phyloP scores from a whole-genome alignment of 2,329 filamentous ascomycete genomes.

The Paradendryphiella salina region DNA sequence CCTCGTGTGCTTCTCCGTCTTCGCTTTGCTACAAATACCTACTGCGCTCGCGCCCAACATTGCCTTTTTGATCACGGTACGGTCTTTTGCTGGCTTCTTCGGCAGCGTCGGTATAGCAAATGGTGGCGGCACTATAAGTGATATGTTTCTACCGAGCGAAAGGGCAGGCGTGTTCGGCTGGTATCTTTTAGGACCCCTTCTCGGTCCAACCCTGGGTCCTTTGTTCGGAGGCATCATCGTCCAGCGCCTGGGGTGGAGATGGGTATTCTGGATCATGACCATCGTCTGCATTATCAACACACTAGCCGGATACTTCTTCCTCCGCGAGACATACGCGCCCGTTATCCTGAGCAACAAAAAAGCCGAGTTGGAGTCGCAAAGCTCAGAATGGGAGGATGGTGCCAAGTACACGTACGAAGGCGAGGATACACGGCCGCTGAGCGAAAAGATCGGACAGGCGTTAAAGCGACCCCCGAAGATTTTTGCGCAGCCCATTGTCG shows the following conservation, averaged over 20 bases:
- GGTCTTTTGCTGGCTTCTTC: conserved; percentile 55
- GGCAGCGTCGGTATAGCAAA: conserved; percentile 56
- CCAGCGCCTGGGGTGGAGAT: conserved; percentile 52
- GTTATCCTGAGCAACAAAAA: conserved; percentile 47
- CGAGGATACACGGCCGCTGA: conserved; percentile 48
- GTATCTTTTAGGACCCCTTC: conserved; percentile 51
- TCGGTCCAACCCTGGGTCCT: conserved; percentile 51
- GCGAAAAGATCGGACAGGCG: conserved; percentile 44
- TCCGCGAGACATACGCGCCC: conserved; percentile 52
- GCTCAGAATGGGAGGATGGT: conserved; percentile 24
- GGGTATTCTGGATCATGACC: conserved; percentile 54
- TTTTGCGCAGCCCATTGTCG: conserved; percentile 52
- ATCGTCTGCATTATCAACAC: conserved; percentile 51
- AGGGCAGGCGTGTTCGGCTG: conserved; percentile 53
- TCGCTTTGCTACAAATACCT: conserved; percentile 54
- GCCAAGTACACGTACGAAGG: conserved; percentile 50
- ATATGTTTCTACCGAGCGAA: conserved; percentile 55
- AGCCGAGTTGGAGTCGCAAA: conserved; percentile 38
- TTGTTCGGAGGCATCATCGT: conserved; percentile 52
- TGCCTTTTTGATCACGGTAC: conserved; percentile 49
- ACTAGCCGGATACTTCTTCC: conserved; percentile 49
- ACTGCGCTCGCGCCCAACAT: conserved; percentile 55
- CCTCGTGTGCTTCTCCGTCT: conserved; percentile 51
- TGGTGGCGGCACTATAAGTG: conserved; percentile 57
- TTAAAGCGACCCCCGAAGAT: conserved; percentile 50